Evolutionary conservation across 2,329 filamentous ascomycete species (phyloP), one percentile per base, ranked within the genome.

Genomic region (Colletotrichum siamense): DNA sequence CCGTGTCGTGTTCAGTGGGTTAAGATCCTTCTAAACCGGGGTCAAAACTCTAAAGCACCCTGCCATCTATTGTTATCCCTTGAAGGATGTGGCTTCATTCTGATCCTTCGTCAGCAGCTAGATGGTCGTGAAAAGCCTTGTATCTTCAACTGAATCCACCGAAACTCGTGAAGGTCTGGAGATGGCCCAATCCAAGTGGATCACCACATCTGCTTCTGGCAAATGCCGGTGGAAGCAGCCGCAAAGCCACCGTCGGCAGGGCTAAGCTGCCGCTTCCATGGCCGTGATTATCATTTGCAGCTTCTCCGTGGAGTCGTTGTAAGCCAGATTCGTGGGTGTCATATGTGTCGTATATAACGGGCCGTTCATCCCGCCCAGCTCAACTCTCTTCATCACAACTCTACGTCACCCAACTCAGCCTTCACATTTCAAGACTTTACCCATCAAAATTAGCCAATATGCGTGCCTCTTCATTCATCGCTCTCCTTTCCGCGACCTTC

Each of bases 251-350:
- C 44, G 44, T 12, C 12, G n/a, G 10, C 10, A 13, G 44, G 44
- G 10, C 44, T 13, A 52, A 52, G 44, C 44, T 52, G 44, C n/a
- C n/a, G 44, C 44, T 52, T 22, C n/a, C n/a, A 22, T 52, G 0
- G 44, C 10, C n/a, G 0, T 13, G 44, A 8, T 22, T 8, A 10
- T 0, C n/a, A 22, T 12, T 22, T 22, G 6, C n/a, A 13, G 44
- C n/a, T 52, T 52, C 44, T 1, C 18, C 39, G 18, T 44, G 39
- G 18, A 44, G 8, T 6, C 2, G 0, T 44, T 44, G 36, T 18
- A 18, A 39, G 36, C 36, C 8, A 9, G 0, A 39, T 16, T 39
- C 8, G 6, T 18, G 36, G 36, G 36, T 39, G 36, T 39, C 36
- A 9, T 39, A 18, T 39, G 34, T 39, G 36, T 9, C 36, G 44